Conservation (phyloP, 108 stramenopile species). For the Seminavis robusta region DNA sequence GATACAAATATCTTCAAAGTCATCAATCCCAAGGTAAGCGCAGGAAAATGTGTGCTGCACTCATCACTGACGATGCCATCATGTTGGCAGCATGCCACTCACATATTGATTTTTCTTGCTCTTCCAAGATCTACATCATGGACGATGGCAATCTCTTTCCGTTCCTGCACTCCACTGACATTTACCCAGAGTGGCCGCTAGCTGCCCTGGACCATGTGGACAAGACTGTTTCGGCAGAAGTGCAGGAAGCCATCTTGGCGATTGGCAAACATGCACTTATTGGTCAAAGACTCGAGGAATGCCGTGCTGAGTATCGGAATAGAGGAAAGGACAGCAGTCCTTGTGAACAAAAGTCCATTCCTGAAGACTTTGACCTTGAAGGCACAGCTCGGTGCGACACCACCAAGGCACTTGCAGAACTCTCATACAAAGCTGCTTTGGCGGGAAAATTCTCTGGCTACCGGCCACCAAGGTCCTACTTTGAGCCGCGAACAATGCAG, state of each 20-base stretch:
- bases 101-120: no score
- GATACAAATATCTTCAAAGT: slow-evolving; percentile 14
- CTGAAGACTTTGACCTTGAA: neutral
- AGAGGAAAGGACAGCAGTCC: neutral
- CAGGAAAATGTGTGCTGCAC: no score
- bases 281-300: neutral
- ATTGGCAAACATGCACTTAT: neutral
- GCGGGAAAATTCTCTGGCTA: neutral
- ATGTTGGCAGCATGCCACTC: no score
- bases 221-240: neutral
- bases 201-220: neutral
- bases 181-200: slow-evolving; percentile 19
- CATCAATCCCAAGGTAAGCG: slow-evolving; percentile 3
- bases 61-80: no score
- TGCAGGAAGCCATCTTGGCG: neutral
- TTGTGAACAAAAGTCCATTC: neutral
- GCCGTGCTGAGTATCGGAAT: no score
- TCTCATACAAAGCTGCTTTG: neutral
- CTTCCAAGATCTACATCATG: slow-evolving; percentile 14
- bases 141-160: slow-evolving; percentile 23
- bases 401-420: neutral
- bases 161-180: slow-evolving; percentile 7
- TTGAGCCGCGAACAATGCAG: slow-evolving; percentile 3
- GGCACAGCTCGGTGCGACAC: slow-evolving; percentile 3
- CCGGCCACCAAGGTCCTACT: slow-evolving; percentile 10